Conservation (phyloP, 2,329 filamentous ascomycete genomes). For the Truncatella angustata region DNA sequence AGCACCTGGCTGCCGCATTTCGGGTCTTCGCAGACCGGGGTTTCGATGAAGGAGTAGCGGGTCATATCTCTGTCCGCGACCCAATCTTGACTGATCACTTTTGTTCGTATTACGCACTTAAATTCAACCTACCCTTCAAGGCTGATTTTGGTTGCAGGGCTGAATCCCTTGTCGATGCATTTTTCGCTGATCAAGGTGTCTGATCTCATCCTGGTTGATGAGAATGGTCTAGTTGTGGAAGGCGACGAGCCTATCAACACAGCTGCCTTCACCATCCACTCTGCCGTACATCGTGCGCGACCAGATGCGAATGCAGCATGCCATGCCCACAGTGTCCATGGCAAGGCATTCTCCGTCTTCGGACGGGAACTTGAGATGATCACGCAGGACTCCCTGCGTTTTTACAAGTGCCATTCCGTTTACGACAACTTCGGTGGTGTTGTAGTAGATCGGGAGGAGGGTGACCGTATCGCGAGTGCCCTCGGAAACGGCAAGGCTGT, state of each 20-base stretch:
- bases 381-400: slow-evolving; percentile 55
- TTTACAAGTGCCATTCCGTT: slow-evolving; percentile 58
- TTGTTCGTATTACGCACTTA: slow-evolving; percentile 42
- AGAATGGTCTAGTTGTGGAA: slow-evolving; percentile 54
- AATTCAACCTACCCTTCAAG: too few species aligned
- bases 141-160: too few species aligned
- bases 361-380: slow-evolving; percentile 59
- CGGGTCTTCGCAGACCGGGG: slow-evolving; percentile 61
- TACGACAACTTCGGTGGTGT: slow-evolving; percentile 61
- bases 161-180: slow-evolving; percentile 48
- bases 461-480: slow-evolving; percentile 52
- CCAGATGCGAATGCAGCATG: slow-evolving; percentile 59
- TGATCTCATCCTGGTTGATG: slow-evolving; percentile 60
- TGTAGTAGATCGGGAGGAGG: slow-evolving; percentile 58
- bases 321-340: slow-evolving; percentile 58
- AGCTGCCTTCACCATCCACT: slow-evolving; percentile 62
- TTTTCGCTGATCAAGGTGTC: slow-evolving; percentile 59
- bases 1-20: slow-evolving; percentile 60
- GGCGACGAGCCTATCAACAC: slow-evolving; percentile 56
- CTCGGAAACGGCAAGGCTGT: slow-evolving; percentile 54
- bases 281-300: slow-evolving; percentile 55
- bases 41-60: slow-evolving; percentile 61
- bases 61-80: slow-evolving; percentile 62
- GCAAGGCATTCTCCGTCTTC: slow-evolving; percentile 60
- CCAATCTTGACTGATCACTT: slow-evolving; percentile 57